A percentile compares a stretch with the other conserved stretches of the same genome.
Evolutionary conservation across 768 basidiomycete species (phyloP).

Genomic region (Sutorius australiensis): DNA sequence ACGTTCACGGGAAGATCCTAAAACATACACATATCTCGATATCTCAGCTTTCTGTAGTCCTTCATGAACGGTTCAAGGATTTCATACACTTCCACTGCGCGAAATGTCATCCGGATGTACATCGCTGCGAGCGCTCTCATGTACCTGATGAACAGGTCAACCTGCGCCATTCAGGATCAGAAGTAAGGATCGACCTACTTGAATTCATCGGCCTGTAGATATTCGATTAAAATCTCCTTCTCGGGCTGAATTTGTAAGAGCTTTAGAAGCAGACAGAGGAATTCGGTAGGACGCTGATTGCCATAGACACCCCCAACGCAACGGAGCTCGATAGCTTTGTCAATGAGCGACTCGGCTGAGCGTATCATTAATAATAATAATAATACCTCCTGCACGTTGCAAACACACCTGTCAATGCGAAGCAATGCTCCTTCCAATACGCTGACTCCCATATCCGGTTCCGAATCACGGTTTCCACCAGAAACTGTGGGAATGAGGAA

Average conservation of each 20-base stretch:
- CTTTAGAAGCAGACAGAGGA: slow-evolving; percentile 88
- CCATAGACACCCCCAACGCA: slow-evolving; percentile 92
- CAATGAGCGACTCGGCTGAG: slow-evolving; percentile 87
- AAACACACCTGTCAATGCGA: slow-evolving; percentile 82
- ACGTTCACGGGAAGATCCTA: background rate
- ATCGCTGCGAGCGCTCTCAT: slow-evolving; percentile 88
- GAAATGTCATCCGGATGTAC: slow-evolving; percentile 94
- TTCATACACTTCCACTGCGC: slow-evolving; percentile 86
- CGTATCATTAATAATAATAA: slow-evolving; percentile 1
- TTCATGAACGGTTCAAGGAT: slow-evolving; percentile 90
- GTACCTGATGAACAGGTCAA: slow-evolving; percentile 53
- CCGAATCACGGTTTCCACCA: slow-evolving; percentile 95
- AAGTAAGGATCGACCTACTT: slow-evolving; percentile 59
- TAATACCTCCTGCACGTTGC: background rate
- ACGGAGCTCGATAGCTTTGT: slow-evolving; percentile 81
- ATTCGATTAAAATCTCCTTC: slow-evolving; percentile 95
- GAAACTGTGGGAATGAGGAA: slow-evolving; percentile 50
- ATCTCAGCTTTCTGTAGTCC: slow-evolving; percentile 87
- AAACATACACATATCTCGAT: slow-evolving; percentile 66
- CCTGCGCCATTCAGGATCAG: background rate
- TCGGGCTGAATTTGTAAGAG: slow-evolving; percentile 96
- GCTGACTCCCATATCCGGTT: slow-evolving; percentile 92
- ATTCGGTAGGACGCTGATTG: slow-evolving; percentile 93
- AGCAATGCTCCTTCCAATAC: slow-evolving; percentile 99
- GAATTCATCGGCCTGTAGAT: slow-evolving; percentile 95